Conservation (phyloP, 2,329 filamentous ascomycete species). For the Pseudogymnoascus sp. region DNA sequence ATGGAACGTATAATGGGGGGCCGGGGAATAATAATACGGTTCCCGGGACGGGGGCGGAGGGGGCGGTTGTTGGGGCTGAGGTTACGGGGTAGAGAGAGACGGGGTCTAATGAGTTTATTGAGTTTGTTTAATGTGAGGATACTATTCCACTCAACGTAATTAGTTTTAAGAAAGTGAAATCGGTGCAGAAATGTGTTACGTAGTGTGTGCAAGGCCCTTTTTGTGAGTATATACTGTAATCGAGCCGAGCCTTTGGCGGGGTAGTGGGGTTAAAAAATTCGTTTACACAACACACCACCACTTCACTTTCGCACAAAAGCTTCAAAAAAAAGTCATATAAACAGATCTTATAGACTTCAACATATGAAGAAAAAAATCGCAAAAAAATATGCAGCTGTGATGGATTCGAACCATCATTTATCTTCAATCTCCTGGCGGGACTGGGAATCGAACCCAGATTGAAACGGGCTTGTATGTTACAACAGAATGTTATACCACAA, state of each 20-base stretch:
- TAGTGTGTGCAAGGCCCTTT: neutral
- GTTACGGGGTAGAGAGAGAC: neutral
- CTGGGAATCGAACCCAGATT: constrained; percentile 32
- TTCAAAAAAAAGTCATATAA: neutral
- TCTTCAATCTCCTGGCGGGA: constrained; percentile 26
- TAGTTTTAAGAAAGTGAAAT: neutral
- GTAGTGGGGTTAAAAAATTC: neutral
- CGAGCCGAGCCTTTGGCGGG: neutral
- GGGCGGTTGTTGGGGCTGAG: neutral
- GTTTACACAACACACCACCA: neutral
- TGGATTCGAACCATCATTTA: constrained; percentile 21
- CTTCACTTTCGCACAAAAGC: neutral
- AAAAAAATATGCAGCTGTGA: constrained; percentile 19
- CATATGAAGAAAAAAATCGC: constrained; percentile 11
- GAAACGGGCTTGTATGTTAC: constrained; percentile 23
- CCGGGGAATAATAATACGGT: neutral
- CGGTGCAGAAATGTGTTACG: neutral
- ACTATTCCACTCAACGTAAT: neutral
- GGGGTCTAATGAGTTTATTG: neutral
- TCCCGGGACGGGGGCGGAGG: neutral
- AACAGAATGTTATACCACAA: constrained; percentile 21
- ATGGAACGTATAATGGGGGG: neutral
- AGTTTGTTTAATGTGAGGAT: neutral
- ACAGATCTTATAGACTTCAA: neutral
- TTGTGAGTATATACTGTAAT: neutral